Evolutionary conservation across 495 filamentous ascomycete species (phyloP), one percentile per base, ranked within the genome.

Genomic region (Aspergillus heteromorphus): DNA sequence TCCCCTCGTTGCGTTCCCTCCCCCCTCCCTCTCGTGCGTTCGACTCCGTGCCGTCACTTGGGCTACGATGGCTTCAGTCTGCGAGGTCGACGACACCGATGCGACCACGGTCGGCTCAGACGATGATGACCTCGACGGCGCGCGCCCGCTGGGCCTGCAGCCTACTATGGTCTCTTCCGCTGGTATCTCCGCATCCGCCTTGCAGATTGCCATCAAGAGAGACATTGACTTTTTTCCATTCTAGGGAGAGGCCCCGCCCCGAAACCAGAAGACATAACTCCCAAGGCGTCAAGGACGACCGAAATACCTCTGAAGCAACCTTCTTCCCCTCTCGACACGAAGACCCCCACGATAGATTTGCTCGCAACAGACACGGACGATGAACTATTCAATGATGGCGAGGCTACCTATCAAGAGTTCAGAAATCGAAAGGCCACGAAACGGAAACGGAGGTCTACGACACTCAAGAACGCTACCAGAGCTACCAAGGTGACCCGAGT

Each of bases 361-460:
- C 56, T 1, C 49, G 57, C 9, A 58, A 64, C 25, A 68, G 54
- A 49, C 18, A 60, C 56, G 55, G 73, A 79, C 30, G 72, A 75
- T 45, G 72, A 76, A 34, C 66, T 63, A 3, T 72, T 74, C 49
- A 76, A 76, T 23, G 73, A 76, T 54, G 71, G 73, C 48, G 74
- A 79, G 54, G 74, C 74, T 10, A 77, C 74, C 8, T 87, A 86
- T 64, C 56, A 79, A 36, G 68, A 71, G 36, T 86, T 84, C 68
- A 84, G 84, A 54, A 76, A 78, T 25, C 76, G 83, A 42, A 85
- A 83, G 50, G 67, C 72, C 2, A 58, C 71, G 25, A 79, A 84
- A 64, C 72, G 82, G 40, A 85, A 79, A 56, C 72, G 73, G 36
- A 72, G 62, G 4, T 72, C 74, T 6, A 75, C 77, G 7, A 79